Conservation (phyloP, 2,329 filamentous ascomycete species). For the Neurospora sp. region DNA sequence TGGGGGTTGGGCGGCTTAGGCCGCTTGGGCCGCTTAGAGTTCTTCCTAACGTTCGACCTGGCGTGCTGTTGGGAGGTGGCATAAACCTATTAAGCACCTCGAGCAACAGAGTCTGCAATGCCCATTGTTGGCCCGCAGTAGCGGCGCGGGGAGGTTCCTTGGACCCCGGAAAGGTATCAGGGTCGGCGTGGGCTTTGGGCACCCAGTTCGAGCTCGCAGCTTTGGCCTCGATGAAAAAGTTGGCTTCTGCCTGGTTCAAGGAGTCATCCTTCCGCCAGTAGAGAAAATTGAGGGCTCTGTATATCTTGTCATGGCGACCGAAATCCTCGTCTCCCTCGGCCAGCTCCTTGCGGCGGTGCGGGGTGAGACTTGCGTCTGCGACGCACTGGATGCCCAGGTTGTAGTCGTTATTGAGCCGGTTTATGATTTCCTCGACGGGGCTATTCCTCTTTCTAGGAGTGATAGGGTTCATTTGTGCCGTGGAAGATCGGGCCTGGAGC, state of each 20-base stretch:
- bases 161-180: conserved; percentile 9
- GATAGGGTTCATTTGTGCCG: conserved; percentile 2
- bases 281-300: conserved; percentile 14
- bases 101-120: conserved; percentile 18
- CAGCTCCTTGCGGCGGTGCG: conserved; percentile 10
- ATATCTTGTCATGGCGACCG: conserved; percentile 15
- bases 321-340: conserved; percentile 10
- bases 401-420: conserved; percentile 19
- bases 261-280: conserved; percentile 12
- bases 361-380: conserved; percentile 13
- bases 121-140: conserved; percentile 10
- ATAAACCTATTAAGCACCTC: conserved; percentile 11
- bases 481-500: neutral
- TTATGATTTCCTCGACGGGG: conserved; percentile 13
- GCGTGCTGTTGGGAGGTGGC: neutral
- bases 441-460: conserved; percentile 11
- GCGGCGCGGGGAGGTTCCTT: conserved; percentile 9
- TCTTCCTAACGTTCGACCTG: neutral
- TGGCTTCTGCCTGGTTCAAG: conserved; percentile 9
- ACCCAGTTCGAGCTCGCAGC: conserved; percentile 15
- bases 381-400: conserved; percentile 17
- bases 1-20: neutral
- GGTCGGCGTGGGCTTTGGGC: conserved; percentile 13
- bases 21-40: neutral
- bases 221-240: conserved; percentile 17